Evolutionary conservation across 129 eudicot genomes (phyloP), one percentile per base, ranked within the genome.

Genomic region (Saposhnikovia divaricata): DNA sequence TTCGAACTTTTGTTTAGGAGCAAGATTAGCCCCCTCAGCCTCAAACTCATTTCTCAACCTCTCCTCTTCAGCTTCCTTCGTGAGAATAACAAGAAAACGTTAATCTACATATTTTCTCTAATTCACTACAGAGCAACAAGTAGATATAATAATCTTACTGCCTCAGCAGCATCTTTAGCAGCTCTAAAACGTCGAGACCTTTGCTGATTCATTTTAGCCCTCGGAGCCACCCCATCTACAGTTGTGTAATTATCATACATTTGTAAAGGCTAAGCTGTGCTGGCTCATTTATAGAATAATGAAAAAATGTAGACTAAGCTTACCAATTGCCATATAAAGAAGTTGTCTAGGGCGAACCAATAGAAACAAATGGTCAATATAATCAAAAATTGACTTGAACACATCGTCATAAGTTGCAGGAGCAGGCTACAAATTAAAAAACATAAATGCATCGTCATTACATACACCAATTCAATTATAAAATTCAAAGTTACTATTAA

Each of bases 181-280:
- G 97, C 98, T 85, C 99, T 89, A 80, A 96, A 96, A 37, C 99
- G 99, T 38, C 98, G 90, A 31, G 99, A 72, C 45, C 98, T 86
- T 75, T 96, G 99, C 90, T 96, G 99, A 79, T 96, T 96, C 99
- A 96, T 96, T 90, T 96, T 96, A 81, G 99, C 99, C 84, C 99
- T 89, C 15, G 99, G 99, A 77, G 99, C 99, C 86, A 96, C 99
- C 76, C 99, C 99, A 71, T 96, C 99, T 95, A 82, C 74, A 77
- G 23, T 34, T 15, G 9, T 9, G 14, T 16, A 39, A 39, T 2
- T 18, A 86, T 34, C 12, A 48, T 65, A 43, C 80, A 82, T 53
- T 59, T 45, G 70, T 13, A 14, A 75, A 37, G 78, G 80, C 81
- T 72, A 71, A 63, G 69, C 47, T 18, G 37, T 25, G 38, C 80